Conservation (phyloP, 441 rosid species). For the Theobroma grandiflorum region DNA sequence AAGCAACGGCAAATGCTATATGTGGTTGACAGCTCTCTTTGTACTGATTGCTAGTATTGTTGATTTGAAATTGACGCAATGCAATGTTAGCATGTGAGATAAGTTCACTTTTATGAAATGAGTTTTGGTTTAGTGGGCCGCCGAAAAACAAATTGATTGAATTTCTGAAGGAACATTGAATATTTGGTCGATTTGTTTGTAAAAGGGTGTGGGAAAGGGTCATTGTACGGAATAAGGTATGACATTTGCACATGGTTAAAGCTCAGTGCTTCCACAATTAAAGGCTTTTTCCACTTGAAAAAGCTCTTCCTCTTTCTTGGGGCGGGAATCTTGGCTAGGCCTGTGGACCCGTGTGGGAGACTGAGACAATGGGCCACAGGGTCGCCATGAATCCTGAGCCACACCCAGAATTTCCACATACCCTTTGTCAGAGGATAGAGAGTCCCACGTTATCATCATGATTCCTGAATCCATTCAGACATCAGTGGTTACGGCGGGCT, state of each 20-base stretch:
- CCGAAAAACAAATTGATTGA: conserved; percentile 11
- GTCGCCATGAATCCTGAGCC: neutral
- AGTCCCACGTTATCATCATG: neutral
- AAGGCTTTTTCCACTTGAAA: conserved; percentile 38
- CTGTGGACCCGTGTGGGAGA: conserved; percentile 17
- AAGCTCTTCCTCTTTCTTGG: conserved; percentile 23
- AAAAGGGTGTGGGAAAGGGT: conserved; percentile 9
- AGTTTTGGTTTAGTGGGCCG: neutral
- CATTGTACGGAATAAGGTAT: conserved; percentile 25
- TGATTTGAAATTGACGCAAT: neutral
- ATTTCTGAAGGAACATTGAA: conserved; percentile 27
- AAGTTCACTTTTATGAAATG: neutral
- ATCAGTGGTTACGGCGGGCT: neutral
- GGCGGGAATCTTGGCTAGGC: conserved; percentile 30
- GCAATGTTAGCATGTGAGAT: neutral
- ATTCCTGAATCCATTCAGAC: neutral
- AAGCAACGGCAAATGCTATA: neutral
- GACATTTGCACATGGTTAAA: conserved; percentile 31
- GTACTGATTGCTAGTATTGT: neutral
- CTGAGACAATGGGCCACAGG: neutral
- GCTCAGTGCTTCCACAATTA: conserved; percentile 40
- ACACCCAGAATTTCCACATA: neutral
- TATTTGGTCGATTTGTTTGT: conserved; percentile 20
- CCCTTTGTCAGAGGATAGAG: neutral
- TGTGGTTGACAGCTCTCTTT: conserved; percentile 26